Percentiles rank a stretch among this genome's conserved stretches.
These are phyloP conservation scores for Fomitopsis pinicola DNA, from an alignment of 1,284 basidiomycete species.

Conservation along the genomic window DNA sequence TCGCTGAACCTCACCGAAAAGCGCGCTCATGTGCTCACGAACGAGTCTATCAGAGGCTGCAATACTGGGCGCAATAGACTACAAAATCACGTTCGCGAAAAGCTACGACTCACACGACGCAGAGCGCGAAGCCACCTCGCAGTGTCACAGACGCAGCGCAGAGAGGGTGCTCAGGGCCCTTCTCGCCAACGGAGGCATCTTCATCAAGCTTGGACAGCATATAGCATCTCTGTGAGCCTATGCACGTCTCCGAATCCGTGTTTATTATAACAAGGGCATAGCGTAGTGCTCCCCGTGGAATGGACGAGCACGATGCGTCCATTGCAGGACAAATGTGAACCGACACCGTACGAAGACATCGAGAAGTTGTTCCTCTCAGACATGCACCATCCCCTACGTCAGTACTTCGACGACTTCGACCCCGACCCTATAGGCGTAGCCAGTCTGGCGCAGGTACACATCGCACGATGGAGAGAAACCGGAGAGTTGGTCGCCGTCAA, in stretches of 20 bases:
- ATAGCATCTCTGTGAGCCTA: conserved; percentile 61
- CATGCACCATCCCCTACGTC: conserved; percentile 60
- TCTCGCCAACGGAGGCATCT: conserved; percentile 87
- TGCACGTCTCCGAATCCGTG: conserved; percentile 20
- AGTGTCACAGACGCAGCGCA: conserved; percentile 82
- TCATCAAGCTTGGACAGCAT: conserved; percentile 93
- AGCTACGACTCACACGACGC: conserved; percentile 54
- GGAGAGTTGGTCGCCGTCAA: conserved; percentile 90
- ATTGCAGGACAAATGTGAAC: conserved; percentile 83
- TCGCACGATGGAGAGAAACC: conserved; percentile 69
- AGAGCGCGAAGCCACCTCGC: conserved; percentile 56
- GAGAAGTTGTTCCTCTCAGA: conserved; percentile 70
- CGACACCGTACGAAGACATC: conserved; percentile 69
- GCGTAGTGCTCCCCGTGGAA: conserved; percentile 75
- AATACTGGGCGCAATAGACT: conserved; percentile 71
- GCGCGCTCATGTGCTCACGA: background rate
- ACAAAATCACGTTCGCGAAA: conserved; percentile 73
- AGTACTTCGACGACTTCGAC: conserved; percentile 82
- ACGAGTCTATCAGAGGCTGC: conserved; percentile 48
- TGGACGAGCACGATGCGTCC: conserved; percentile 67
- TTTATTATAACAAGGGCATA: conserved; percentile 22
- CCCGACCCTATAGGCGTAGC: conserved; percentile 92
- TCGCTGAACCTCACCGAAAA: background rate
- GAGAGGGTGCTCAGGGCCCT: conserved; percentile 73
- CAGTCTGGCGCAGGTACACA: conserved; percentile 93